These are phyloP conservation scores for Rhodotorula taiwanensis DNA, from an alignment of 768 basidiomycete species.

Conservation along the genomic window DNA sequence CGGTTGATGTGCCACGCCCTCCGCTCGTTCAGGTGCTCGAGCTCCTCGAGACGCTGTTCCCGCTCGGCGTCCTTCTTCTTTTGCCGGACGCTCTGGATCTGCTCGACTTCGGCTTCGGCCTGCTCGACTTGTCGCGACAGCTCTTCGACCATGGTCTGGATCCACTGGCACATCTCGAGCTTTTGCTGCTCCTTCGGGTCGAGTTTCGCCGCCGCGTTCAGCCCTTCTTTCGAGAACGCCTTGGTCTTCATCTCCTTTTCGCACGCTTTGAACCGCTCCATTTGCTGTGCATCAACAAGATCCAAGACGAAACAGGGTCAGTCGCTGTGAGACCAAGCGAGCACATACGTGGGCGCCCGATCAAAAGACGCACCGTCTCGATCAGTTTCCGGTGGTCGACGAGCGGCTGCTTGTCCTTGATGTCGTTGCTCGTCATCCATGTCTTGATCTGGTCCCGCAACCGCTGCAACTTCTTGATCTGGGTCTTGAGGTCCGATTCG, in stretches of 20 bases:
- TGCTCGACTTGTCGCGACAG: slow-evolving; percentile 86
- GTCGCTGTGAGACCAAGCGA: background rate
- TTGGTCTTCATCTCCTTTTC: slow-evolving; percentile 99
- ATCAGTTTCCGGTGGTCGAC: slow-evolving; percentile 91
- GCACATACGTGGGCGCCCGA: too few species aligned
- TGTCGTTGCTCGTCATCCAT: slow-evolving; percentile 95
- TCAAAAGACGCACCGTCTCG: slow-evolving; percentile 71
- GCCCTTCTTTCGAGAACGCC: slow-evolving; percentile 96
- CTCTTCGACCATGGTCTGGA: slow-evolving; percentile 81
- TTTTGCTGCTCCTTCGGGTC: slow-evolving; percentile 98
- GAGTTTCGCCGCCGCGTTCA: slow-evolving; percentile 85
- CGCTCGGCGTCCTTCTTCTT: slow-evolving; percentile 54
- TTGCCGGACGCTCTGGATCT: slow-evolving; percentile 62
- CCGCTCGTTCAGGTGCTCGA: slow-evolving; percentile 84
- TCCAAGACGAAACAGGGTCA: slow-evolving; percentile 17
- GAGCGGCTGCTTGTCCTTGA: slow-evolving; percentile 92
- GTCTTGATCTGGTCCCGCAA: slow-evolving; percentile 83
- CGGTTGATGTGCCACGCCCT: slow-evolving; percentile 91
- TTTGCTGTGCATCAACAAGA: slow-evolving; percentile 63
- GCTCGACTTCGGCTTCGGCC: slow-evolving; percentile 90
- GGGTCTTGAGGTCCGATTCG: slow-evolving; percentile 89
- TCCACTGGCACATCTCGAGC: slow-evolving; percentile 73
- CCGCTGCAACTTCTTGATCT: slow-evolving; percentile 91
- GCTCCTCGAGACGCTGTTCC: slow-evolving; percentile 67
- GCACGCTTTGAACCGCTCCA: slow-evolving; percentile 99